Base-by-base conservation (phyloP, 2,329 filamentous ascomycete genomes). In the Penicillium sp. region DNA sequence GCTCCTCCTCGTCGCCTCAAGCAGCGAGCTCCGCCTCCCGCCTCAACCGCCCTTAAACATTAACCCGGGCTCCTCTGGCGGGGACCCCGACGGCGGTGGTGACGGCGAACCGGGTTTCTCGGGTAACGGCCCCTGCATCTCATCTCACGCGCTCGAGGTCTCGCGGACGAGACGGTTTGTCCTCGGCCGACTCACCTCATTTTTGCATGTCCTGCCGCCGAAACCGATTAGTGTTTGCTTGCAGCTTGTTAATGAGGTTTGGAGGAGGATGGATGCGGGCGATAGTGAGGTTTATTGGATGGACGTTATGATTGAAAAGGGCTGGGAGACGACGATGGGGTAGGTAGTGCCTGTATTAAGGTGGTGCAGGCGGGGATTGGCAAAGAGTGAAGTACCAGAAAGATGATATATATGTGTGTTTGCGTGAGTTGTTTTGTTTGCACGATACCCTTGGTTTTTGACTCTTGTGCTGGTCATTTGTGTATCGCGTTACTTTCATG, bases 291-390 rank as follows among this genome's bases (percentile, higher is more conserved):
- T 79, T 4, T 85, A 85, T 69, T 86, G 84, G 84, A 79, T 86
- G 67, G 83, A 86, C 68, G 79, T 86, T 6, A 83, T 85, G 81
- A 82, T 84, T 66, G 83, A 85, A 70, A 84, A 83, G 61, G 81
- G 82, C 8, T 85, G 83, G 82, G 82, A 86, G 70, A 85, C 83
- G 15, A 81, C 85, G 29, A 83, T 85, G 80, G 83, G 80, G 21
- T 82, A 62, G 41, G 3, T 3, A 41, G 31, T 11, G 9, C 13
- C 9, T 11, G 35, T 38, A 38, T 38, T 38, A 1, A 13, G 35
- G 8, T 21, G 21, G 21, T 21, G 21, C 21, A 21, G 21, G 21
- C 21, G 21, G 21, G 21, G 7, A 19, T 30, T 46, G 31, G 31
- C 7, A 7, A 35, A 7, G 3, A 35, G 31, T 9, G 31, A 6